A percentile compares a stretch with the other conserved stretches of the same genome.
Conservation (phyloP, 176 grass and related monocot species). For the Oryza brachyantha region DNA sequence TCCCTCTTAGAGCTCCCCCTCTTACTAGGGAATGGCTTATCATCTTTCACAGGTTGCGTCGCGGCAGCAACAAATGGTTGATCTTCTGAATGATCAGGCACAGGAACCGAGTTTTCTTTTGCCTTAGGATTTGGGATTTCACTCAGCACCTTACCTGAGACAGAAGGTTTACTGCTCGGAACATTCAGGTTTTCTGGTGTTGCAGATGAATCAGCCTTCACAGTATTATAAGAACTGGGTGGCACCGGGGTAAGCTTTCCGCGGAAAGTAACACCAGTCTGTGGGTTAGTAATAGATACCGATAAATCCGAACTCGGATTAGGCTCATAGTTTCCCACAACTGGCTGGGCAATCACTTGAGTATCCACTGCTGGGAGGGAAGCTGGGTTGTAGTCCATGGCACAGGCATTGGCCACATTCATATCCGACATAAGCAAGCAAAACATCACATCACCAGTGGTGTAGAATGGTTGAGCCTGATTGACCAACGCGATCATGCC, state of each 20-base stretch:
- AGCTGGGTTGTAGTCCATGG: constrained; percentile 48
- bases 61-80: constrained; percentile 57
- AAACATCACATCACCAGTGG: constrained; percentile 82
- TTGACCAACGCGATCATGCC: constrained; percentile 66
- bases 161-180: constrained; percentile 40
- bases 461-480: constrained; percentile 78
- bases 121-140: constrained; percentile 56
- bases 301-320: constrained; percentile 37
- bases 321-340: constrained; percentile 32
- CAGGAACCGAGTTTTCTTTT: constrained; percentile 47
- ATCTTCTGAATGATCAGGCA: constrained; percentile 45
- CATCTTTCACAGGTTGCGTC: constrained; percentile 45
- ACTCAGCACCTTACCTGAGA: constrained; percentile 49
- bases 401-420: constrained; percentile 70
- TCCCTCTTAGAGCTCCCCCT: constrained; percentile 70
- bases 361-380: constrained; percentile 27
- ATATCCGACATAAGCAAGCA: constrained; percentile 86
- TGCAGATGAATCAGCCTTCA: constrained; percentile 44
- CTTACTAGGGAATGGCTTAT: constrained; percentile 60
- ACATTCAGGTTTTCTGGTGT: constrained; percentile 36
- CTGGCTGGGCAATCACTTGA: constrained; percentile 41
- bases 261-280: constrained; percentile 42
- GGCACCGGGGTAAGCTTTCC: constrained; percentile 35
- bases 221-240: constrained; percentile 32
- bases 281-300: constrained; percentile 45